Percentiles rank a stretch among this genome's conserved stretches.
These are phyloP conservation scores for Tuber melanosporum DNA, from an alignment of 495 filamentous ascomycete species.

Conservation along the genomic window DNA sequence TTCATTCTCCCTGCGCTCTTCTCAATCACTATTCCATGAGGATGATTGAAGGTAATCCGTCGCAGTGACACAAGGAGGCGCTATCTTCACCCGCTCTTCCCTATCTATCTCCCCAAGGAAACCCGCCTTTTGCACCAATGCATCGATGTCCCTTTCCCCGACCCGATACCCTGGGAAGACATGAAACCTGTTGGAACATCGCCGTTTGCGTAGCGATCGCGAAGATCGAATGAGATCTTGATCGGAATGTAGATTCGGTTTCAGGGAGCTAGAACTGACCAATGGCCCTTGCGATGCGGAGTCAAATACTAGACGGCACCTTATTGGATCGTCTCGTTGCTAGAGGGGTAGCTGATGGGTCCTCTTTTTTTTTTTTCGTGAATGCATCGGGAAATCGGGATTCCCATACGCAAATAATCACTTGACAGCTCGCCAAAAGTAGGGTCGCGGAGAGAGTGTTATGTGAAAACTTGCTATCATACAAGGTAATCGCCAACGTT, in stretches of 20 bases:
- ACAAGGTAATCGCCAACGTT: neutral
- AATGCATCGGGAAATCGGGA: neutral
- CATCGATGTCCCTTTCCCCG: neutral
- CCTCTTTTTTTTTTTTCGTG: neutral
- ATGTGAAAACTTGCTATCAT: neutral
- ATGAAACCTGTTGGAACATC: neutral
- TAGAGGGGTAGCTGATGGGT: neutral
- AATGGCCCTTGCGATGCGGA: neutral
- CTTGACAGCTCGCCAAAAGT: neutral
- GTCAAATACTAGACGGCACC: neutral
- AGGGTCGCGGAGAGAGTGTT: neutral
- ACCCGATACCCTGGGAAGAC: neutral
- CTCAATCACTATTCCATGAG: neutral
- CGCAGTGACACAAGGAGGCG: neutral
- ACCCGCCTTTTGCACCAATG: too few species aligned
- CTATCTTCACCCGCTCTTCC: neutral
- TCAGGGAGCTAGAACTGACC: neutral
- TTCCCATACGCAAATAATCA: neutral
- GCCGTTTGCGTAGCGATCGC: neutral
- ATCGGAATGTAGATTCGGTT: neutral
- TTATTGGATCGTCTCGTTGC: neutral
- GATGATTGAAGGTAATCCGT: neutral
- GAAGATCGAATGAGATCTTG: neutral
- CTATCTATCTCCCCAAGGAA: too few species aligned
- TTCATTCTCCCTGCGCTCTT: neutral